Evolutionary conservation across 2,329 filamentous ascomycete genomes (phyloP).

Genomic region (Colletotrichum godetiae): DNA sequence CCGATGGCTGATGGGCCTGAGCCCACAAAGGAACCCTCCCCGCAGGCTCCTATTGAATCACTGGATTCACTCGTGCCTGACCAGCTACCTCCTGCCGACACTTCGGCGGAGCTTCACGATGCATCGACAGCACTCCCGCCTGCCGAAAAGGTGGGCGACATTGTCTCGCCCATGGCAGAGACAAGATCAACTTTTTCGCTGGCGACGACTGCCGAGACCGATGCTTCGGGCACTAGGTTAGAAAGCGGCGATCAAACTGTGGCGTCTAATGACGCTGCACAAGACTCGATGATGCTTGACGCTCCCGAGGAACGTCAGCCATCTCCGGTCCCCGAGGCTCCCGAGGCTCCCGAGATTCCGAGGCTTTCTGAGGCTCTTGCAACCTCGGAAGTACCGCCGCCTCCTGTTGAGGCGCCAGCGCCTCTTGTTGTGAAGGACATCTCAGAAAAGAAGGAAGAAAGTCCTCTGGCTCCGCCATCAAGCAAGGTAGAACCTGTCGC

Average conservation of each 20-base stretch:
- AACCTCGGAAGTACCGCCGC: neutral
- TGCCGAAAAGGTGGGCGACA: constrained; percentile 31
- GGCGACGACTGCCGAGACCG: constrained; percentile 31
- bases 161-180: constrained; percentile 30
- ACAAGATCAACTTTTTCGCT: constrained; percentile 30
- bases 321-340: neutral
- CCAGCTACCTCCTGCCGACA: constrained; percentile 9
- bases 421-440: constrained; percentile 11
- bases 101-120: constrained; percentile 11
- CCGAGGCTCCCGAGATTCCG: neutral
- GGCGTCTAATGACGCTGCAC: constrained; percentile 16
- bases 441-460: constrained; percentile 9
- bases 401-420: neutral
- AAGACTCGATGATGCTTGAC: constrained; percentile 25
- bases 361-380: neutral
- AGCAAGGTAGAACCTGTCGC: neutral
- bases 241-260: constrained; percentile 25
- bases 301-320: neutral
- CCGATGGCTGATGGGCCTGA: constrained; percentile 18
- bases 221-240: constrained; percentile 22
- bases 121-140: constrained; percentile 24
- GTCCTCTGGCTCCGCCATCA: neutral
- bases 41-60: constrained; percentile 3
- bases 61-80: neutral
- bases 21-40: neutral